These are phyloP conservation scores for Cladosporium sp. DNA, from an alignment of 2,329 filamentous ascomycete genomes.

Conservation along the genomic window DNA sequence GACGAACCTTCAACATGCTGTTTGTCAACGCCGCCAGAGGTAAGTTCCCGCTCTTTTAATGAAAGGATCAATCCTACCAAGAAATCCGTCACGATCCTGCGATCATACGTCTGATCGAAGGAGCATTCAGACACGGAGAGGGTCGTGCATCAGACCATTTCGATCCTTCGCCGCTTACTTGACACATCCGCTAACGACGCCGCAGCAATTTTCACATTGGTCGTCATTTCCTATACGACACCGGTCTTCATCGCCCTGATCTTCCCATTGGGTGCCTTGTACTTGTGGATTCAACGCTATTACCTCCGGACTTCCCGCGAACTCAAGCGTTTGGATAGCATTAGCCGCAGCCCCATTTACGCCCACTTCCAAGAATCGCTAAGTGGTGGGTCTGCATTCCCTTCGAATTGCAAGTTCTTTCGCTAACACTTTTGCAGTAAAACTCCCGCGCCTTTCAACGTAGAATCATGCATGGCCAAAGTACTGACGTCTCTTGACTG, in stretches of 20 bases:
- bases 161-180: neutral
- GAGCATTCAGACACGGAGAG: neutral
- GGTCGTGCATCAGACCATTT: slow-evolving; percentile 3
- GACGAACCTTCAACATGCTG: slow-evolving; percentile 91
- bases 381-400: slow-evolving; percentile 47
- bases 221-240: slow-evolving; percentile 76
- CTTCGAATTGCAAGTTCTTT: neutral
- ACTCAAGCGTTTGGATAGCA: slow-evolving; percentile 90
- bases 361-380: slow-evolving; percentile 98
- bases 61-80: neutral
- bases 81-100: neutral
- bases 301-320: slow-evolving; percentile 95
- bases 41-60: slow-evolving; percentile 26
- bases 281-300: slow-evolving; percentile 93
- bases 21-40: slow-evolving; percentile 48
- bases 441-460: neutral
- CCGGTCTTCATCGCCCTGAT: slow-evolving; percentile 79
- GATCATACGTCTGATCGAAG: neutral
- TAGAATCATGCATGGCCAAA: neutral
- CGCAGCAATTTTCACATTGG: slow-evolving; percentile 69
- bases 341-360: slow-evolving; percentile 93
- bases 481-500: neutral
- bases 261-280: slow-evolving; percentile 73
- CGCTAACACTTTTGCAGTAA: slow-evolving; percentile 2
- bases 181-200: slow-evolving; percentile 4